These are phyloP conservation scores for Nicotiana undulata DNA, from an alignment of 257 asterid species.

Conservation along the genomic window DNA sequence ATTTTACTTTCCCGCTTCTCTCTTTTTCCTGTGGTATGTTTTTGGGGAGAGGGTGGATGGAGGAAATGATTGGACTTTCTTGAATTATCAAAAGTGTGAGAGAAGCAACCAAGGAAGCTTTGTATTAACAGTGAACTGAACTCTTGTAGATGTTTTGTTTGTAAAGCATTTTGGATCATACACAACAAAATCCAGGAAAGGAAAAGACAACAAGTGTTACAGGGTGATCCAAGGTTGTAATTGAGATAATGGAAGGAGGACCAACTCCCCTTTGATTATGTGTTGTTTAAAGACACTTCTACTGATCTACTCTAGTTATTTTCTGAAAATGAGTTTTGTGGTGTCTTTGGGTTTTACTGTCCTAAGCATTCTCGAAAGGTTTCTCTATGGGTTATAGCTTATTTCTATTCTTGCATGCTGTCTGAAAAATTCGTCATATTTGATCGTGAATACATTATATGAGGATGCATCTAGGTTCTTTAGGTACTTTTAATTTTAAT, in stretches of 20 bases:
- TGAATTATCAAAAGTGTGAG: background rate
- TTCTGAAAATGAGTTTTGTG: background rate
- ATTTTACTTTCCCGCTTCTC: background rate
- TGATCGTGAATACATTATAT: background rate
- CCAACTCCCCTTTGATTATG: background rate
- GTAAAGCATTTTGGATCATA: background rate
- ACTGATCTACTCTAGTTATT: background rate
- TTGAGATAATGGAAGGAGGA: background rate
- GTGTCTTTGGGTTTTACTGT: background rate
- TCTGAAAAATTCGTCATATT: background rate
- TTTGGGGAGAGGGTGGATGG: background rate
- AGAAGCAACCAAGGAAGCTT: background rate
- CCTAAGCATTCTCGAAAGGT: background rate
- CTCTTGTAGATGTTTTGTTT: background rate
- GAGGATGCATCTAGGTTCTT: background rate
- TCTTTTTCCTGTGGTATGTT: background rate
- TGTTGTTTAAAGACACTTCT: background rate
- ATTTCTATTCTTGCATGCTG: background rate
- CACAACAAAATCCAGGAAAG: background rate
- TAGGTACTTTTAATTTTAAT: background rate
- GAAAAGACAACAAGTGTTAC: background rate
- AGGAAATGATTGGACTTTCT: background rate
- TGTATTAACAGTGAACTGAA: constrained; percentile 1
- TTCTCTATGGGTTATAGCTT: background rate
- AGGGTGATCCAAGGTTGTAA: background rate